Conservation (phyloP, 2,329 filamentous ascomycete genomes). For the Venturia asperata region DNA sequence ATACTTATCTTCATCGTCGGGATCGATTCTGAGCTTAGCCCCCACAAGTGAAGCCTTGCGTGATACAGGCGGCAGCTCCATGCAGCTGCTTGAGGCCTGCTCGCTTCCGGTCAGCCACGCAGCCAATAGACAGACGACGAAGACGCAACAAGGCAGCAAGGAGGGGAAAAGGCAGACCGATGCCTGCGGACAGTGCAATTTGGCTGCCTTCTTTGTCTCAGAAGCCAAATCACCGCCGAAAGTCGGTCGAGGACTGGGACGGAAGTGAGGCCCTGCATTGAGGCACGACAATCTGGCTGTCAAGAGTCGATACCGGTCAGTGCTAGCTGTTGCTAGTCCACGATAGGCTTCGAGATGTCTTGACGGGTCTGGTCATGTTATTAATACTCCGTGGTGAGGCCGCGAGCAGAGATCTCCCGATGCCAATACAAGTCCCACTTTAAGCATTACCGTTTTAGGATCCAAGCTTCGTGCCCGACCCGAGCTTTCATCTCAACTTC, state of each 20-base stretch:
- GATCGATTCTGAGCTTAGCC: neutral
- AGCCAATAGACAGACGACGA: neutral
- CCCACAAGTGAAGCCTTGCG: conserved; percentile 5
- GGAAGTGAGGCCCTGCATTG: conserved; percentile 1
- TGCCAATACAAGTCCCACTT: neutral
- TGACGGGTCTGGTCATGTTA: neutral
- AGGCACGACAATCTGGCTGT: neutral
- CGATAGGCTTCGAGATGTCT: neutral
- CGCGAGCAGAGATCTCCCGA: neutral
- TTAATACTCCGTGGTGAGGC: neutral
- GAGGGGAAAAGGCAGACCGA: conserved; percentile 1
- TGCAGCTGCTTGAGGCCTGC: conserved; percentile 3
- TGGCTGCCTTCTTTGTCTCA: neutral
- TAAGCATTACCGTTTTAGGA: neutral
- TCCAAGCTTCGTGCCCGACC: neutral
- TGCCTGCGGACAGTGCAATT: neutral
- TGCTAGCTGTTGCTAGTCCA: neutral
- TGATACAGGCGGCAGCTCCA: conserved; percentile 3
- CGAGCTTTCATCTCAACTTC: conserved; percentile 1
- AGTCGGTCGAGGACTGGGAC: neutral
- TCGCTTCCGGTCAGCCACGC: neutral
- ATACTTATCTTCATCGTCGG: neutral
- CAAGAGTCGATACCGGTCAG: neutral
- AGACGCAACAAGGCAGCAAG: neutral
- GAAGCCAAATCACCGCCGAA: neutral